A percentile compares a stretch with the other conserved stretches of the same genome.
Evolutionary conservation across 2,329 filamentous ascomycete genomes (phyloP).

Genomic region (Fusarium falciforme): DNA sequence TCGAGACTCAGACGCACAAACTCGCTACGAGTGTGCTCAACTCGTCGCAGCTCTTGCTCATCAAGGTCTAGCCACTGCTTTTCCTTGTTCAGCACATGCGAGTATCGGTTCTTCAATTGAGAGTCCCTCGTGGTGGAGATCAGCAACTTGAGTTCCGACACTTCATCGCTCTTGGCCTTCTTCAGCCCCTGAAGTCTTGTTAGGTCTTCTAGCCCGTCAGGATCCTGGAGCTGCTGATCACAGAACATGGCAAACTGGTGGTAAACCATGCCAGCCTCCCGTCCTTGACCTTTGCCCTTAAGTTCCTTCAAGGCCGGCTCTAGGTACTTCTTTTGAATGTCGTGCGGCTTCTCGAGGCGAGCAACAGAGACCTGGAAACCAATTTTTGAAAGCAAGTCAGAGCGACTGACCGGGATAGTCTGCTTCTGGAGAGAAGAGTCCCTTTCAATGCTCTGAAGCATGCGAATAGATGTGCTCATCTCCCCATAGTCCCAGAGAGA

Average conservation of each 20-base stretch:
- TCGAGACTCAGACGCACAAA: constrained; percentile 91
- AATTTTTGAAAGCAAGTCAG: constrained; percentile 87
- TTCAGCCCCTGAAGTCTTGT: constrained; percentile 82
- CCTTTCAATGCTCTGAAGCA: constrained; percentile 79
- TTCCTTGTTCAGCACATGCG: constrained; percentile 75
- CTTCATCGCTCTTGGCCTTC: constrained; percentile 84
- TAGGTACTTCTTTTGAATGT: constrained; percentile 88
- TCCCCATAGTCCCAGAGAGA: constrained; percentile 96
- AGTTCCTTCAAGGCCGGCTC: constrained; percentile 86
- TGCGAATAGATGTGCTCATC: constrained; percentile 86
- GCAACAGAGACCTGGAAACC: constrained; percentile 91
- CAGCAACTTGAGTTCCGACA: constrained; percentile 75
- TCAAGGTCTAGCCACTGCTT: constrained; percentile 92
- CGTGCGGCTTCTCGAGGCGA: constrained; percentile 88
- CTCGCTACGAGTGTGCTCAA: constrained; percentile 79
- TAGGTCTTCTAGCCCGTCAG: constrained; percentile 86
- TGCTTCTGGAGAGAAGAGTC: constrained; percentile 73
- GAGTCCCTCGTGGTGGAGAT: constrained; percentile 62
- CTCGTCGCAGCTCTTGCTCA: constrained; percentile 83
- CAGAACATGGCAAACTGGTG: constrained; percentile 97
- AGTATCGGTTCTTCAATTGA: constrained; percentile 67
- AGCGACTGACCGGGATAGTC: constrained; percentile 76
- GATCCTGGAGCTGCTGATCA: constrained; percentile 90
- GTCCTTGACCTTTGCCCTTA: constrained; percentile 72
- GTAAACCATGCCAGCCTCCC: constrained; percentile 87